phyloP scores from a whole-genome alignment of 208 protist species.

The Trypanosoma conorhini region DNA sequence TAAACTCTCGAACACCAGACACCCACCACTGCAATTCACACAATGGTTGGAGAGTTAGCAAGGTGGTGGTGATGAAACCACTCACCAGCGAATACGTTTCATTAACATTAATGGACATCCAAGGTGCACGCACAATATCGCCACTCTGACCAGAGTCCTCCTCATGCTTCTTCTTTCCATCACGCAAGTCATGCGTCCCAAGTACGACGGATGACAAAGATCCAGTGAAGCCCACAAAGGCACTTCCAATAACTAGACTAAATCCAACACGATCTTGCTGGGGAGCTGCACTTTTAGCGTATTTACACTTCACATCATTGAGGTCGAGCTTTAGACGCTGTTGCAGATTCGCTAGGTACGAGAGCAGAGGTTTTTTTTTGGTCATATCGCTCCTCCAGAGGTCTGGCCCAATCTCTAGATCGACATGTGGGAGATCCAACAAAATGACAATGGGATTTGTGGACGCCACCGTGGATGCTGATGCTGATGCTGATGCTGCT shows the following conservation, averaged over 20 bases:
- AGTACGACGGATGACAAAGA: conserved; percentile 52
- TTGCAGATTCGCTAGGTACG: conserved; percentile 20
- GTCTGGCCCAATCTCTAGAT: conserved; percentile 18
- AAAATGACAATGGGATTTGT: conserved; percentile 5
- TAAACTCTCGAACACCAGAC: conserved; percentile 26
- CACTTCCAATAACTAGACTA: conserved; percentile 46
- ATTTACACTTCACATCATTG: neutral
- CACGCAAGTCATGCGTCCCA: conserved; percentile 28
- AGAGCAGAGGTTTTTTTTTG: conserved; percentile 5
- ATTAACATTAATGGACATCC: conserved; percentile 59
- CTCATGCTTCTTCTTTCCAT: conserved; percentile 7
- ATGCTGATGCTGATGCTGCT: neutral
- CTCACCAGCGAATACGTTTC: conserved; percentile 42
- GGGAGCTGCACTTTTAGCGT: conserved; percentile 13
- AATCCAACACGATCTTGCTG: conserved; percentile 39
- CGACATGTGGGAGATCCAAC: neutral
- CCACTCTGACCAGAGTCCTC: conserved; percentile 4
- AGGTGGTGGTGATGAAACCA: conserved; percentile 37
- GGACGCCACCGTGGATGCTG: neutral
- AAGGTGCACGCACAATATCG: conserved; percentile 29
- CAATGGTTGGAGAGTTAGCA: conserved; percentile 47
- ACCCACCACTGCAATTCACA: conserved; percentile 76
- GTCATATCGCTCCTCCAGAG: conserved; percentile 16
- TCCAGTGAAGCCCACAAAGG: conserved; percentile 42
- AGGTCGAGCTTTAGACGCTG: conserved; percentile 10